Conservation (phyloP, 768 basidiomycete species). For the Boletus tylopilopsis region DNA sequence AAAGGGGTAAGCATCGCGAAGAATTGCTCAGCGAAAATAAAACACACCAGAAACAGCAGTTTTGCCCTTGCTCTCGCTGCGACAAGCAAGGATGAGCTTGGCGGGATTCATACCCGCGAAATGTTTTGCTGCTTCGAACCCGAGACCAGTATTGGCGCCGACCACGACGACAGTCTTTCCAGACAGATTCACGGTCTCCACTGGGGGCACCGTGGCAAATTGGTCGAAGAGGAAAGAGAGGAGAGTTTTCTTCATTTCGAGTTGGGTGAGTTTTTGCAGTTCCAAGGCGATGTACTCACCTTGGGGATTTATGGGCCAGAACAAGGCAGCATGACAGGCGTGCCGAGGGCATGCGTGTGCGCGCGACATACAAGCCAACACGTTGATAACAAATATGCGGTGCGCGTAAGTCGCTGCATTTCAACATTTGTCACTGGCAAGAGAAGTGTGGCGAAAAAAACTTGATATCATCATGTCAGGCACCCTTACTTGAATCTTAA, state of each 20-base stretch:
- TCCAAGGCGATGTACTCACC: too few species aligned
- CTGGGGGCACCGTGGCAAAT: slow-evolving; percentile 15
- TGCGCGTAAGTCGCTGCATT: too few species aligned
- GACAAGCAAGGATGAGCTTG: slow-evolving; percentile 28
- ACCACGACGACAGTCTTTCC: slow-evolving; percentile 31
- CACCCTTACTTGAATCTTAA: too few species aligned
- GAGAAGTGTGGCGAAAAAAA: too few species aligned
- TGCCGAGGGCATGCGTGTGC: too few species aligned
- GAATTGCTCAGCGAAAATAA: background rate
- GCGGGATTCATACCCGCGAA: slow-evolving; percentile 30
- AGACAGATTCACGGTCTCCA: slow-evolving; percentile 19
- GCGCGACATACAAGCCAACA: too few species aligned
- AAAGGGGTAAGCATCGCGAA: background rate
- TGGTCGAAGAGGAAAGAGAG: slow-evolving; percentile 11
- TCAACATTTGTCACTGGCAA: too few species aligned
- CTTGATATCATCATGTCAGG: too few species aligned
- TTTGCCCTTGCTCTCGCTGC: slow-evolving; percentile 23
- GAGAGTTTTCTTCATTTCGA: slow-evolving; percentile 11
- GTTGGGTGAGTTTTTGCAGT: too few species aligned
- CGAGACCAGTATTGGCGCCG: slow-evolving; percentile 33
- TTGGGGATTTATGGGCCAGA: too few species aligned
- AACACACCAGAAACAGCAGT: slow-evolving; percentile 20
- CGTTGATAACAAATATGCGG: too few species aligned
- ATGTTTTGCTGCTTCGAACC: slow-evolving; percentile 30
- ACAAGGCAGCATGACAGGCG: too few species aligned